Evolutionary conservation across 2,329 filamentous ascomycete species (phyloP), one percentile per base, ranked within the genome.

Genomic region (Diplodia sapinea): DNA sequence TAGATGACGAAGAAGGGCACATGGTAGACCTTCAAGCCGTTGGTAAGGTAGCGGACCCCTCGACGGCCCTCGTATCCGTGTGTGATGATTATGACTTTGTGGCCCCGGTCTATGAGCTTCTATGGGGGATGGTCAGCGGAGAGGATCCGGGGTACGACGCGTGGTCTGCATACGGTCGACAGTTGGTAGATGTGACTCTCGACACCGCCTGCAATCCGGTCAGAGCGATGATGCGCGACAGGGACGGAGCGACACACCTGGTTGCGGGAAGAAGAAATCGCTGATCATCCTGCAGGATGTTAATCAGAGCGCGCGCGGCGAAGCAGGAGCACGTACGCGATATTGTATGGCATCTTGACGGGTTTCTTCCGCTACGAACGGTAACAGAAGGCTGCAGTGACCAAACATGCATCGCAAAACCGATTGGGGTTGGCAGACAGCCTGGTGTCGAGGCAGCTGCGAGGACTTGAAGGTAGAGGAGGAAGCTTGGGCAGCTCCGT

Each of bases 101-200:
- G 95, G 50, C 95, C 95, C 50, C 95, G 92, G 79, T 99, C 94
- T 72, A 98, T 93, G 72, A 99, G 88, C 86, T 98, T 99, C 85
- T 88, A 72, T 12, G 26, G 56, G 31, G 43, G 26, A 31, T n/a
- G 7, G 26, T 63, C 52, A 68, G 59, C 20, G 23, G 26, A n/a
- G 33, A 47, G 20, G 17, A 4, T 29, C 36, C 33, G 23, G n/a
- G 33, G 20, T 40, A 29, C 26, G n/a, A 51, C 38, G 51, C 52
- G 20, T 26, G 26, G 59, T 23, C 23, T 26, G 69, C 82, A 70
- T 79, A 87, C 86, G 68, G 91, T 92, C 38, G 94, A 95, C 50
- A 99, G 85, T 80, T 99, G 95, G 82, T 99, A 99, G 74, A 99
- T 98, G 81, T 99, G 95, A 79, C 93, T 96, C 82, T 99, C 95